Evolutionary conservation across 805 yeast genomes (phyloP).

Genomic region (Candida rishiriensis): DNA sequence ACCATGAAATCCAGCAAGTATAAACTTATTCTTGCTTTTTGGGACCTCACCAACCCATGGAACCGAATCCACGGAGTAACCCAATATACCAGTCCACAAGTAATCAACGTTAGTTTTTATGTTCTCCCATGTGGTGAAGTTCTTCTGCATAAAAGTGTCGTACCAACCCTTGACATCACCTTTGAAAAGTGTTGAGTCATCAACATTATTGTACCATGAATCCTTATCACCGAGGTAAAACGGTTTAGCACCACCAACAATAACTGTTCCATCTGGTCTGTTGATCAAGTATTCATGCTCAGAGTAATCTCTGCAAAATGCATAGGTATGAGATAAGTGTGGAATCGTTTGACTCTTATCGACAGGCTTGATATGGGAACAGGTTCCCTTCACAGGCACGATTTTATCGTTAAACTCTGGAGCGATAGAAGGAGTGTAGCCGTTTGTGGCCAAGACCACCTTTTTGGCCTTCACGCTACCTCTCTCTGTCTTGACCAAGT

Average conservation of each 20-base stretch:
- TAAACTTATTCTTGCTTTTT: constrained; percentile 24
- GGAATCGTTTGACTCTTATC: constrained; percentile 15
- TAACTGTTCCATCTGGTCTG: constrained; percentile 32
- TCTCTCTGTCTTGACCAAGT: constrained; percentile 26
- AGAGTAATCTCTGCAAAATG: constrained; percentile 16
- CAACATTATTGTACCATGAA: constrained; percentile 19
- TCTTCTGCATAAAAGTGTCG: constrained; percentile 27
- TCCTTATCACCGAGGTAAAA: constrained; percentile 21
- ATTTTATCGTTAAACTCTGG: constrained; percentile 24
- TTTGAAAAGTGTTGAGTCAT: constrained; percentile 31
- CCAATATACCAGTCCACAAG: constrained; percentile 43
- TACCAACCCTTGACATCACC: constrained; percentile 21
- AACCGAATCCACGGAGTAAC: constrained; percentile 34
- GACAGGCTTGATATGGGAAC: constrained; percentile 25
- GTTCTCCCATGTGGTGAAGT: constrained; percentile 29
- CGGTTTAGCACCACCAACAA: constrained; percentile 31
- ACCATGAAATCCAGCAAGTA: constrained; percentile 43
- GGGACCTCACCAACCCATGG: constrained; percentile 41
- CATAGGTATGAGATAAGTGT: constrained; percentile 30
- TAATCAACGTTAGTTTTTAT: constrained; percentile 20
- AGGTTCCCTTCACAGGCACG: constrained; percentile 33
- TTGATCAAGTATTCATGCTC: constrained; percentile 30
- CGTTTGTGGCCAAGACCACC: constrained; percentile 35
- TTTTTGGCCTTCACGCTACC: constrained; percentile 25
- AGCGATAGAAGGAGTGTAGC: constrained; percentile 20